Evolutionary conservation across 1,284 basidiomycete genomes (phyloP), one percentile per base, ranked within the genome.

Genomic region (Sphagnurus paluster): DNA sequence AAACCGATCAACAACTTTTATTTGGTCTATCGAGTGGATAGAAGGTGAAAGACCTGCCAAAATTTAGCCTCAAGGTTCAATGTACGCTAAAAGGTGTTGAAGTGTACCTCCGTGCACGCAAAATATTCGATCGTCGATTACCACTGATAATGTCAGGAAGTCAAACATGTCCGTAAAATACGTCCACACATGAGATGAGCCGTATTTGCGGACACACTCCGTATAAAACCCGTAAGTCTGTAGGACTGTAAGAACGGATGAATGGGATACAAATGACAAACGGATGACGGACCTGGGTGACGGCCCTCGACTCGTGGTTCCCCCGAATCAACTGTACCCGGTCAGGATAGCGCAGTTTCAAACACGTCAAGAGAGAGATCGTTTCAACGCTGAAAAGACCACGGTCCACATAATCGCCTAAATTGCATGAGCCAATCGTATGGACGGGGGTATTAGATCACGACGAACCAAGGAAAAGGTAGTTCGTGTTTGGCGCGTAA

Each of bases 101-200:
- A 30, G 60, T 73, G 47, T 57, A 88, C 93, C 96, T 57, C 96
- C 96, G 60, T 99, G 96, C 2, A 99, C 96, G 62, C 97, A 99
- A 67, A 99, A 98, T 76, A 99, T 98, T 61, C 87, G 88, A 74
- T 99, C 93, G 71, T 99, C 97, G 61, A 99, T 98, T 50, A 99
- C 96, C 48, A 97, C 95, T 28, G 91, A 94, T 41, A 99, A 76
- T 5, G 97, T 99, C 55, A 99, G 71, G 70, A 96, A 99, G 76
- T 99, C 97, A 69, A 99, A 99, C 97, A 99, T 98, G 73, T 99
- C 97, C 50, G 97, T 99, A 63, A 99, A 99, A 68, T 98, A 98
- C 29, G 93, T 95, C 97, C 97, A 99, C 30, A 98, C 96, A 58
- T 92, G 90, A 20, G 94, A 85, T 2, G 90, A 88, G 48, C 95